A percentile compares a stretch with the other conserved stretches of the same genome.
Evolutionary conservation across 2,329 filamentous ascomycete species (phyloP).

Genomic region (Macrophomina phaseolina): DNA sequence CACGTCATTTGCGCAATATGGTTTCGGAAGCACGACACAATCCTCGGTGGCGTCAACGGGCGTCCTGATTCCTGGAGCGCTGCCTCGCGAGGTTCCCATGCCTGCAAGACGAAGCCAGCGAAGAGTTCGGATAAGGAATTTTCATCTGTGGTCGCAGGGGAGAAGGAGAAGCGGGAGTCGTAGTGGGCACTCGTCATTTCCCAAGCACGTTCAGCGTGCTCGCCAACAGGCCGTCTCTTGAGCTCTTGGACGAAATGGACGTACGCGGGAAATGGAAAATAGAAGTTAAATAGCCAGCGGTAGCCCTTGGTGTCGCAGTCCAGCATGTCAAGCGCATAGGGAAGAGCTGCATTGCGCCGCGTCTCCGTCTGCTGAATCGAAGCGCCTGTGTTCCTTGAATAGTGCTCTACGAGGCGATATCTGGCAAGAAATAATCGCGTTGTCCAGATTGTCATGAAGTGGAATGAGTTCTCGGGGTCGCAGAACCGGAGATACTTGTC

Average conservation of each 20-base stretch:
- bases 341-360: constrained; percentile 38
- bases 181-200: not conserved
- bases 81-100: not conserved
- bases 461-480: constrained; percentile 52
- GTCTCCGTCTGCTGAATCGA: constrained; percentile 8
- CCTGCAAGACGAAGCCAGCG: not conserved
- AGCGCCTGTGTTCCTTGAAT: constrained; percentile 31
- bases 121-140: not conserved
- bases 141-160: not conserved
- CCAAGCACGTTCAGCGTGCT: not conserved
- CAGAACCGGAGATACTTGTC: constrained; percentile 51
- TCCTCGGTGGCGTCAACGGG: not conserved
- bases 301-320: constrained; percentile 55
- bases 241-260: constrained; percentile 54
- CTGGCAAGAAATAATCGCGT: constrained; percentile 55
- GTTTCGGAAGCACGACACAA: not conserved
- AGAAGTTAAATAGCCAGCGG: constrained; percentile 49
- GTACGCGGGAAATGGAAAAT: constrained; percentile 59
- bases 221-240: constrained; percentile 40
- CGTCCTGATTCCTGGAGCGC: not conserved
- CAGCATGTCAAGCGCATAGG: constrained; percentile 48
- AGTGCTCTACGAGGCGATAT: constrained; percentile 57
- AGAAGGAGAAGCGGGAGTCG: not conserved
- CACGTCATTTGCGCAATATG: not conserved
- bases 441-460: constrained; percentile 57